Evolutionary conservation across 768 basidiomycete species (phyloP), one percentile per base, ranked within the genome.

Genomic region (Serendipita sp.): DNA sequence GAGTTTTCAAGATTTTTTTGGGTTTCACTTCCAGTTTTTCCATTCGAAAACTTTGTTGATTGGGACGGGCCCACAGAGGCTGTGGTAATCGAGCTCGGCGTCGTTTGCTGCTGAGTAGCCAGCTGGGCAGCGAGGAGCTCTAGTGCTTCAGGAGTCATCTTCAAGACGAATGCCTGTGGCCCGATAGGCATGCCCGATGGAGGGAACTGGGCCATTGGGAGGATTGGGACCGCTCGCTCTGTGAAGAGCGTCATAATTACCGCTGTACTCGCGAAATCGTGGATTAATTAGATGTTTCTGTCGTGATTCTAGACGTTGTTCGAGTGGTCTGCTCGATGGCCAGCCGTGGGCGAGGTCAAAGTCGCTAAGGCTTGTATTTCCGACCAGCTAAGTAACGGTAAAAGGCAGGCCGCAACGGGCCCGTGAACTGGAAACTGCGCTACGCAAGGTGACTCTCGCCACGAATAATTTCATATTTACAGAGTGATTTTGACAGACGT

Each of bases 131-230:
- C 13, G 28, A 54, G 52, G 13, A n/a, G 13, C 30, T 54, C 13
- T 13, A 54, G 52, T n/a, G 52, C 52, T 54, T 54, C 52, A 32
- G 52, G 52, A 11, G 52, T 54, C 52, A 54, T 54, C 52, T 54
- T 54, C 13, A 54, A 28, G 13, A 54, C 23, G 28, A 54, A 54
- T 11, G 52, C 52, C 13, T 54, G 52, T 16, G 52, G 11, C 16
- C 52, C 52, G 11, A 54, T 54, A 30, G 52, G 52, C 16, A 54
- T 32, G 13, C 52, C 52, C 13, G 52, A 13, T 11, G 52, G 52
- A 15, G 52, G 52, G 32, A 13, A 54, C 52, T 32, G 13, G 52
- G 13, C 52, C 52, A 54, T 54, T 16, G 52, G 52, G 11, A 54
- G 52, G 52, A 54, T 54, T 11, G 52, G 30, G 52, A 54, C 52